A percentile compares a stretch with the other conserved stretches of the same genome.
Conservation (phyloP, 441 rosid species). For the Capsella rubella region DNA sequence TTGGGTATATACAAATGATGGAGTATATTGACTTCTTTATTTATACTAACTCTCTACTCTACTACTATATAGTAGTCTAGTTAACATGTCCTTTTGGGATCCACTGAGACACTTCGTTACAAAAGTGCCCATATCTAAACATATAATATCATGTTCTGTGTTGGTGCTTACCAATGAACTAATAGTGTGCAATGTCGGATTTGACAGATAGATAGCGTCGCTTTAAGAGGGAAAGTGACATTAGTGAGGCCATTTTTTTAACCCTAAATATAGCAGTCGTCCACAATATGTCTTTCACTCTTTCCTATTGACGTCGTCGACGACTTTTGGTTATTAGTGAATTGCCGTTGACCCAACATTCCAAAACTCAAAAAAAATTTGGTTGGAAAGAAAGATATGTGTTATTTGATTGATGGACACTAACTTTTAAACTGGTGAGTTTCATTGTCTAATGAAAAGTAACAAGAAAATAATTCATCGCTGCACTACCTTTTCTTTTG, state of each 20-base stretch:
- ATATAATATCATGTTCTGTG: conserved; percentile 23
- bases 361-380: neutral
- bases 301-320: neutral
- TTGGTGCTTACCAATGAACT: conserved; percentile 31
- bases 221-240: conserved; percentile 30
- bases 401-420: conserved; percentile 2
- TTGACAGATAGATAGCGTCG: conserved; percentile 9
- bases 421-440: conserved; percentile 13
- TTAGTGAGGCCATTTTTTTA: conserved; percentile 10
- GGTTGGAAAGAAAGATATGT: conserved; percentile 8
- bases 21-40: conserved; percentile 19
- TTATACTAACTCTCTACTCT: neutral
- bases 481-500: neutral
- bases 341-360: conserved; percentile 6
- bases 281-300: conserved; percentile 13
- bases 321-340: neutral
- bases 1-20: conserved; percentile 26
- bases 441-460: conserved; percentile 7
- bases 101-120: conserved; percentile 26
- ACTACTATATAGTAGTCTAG: neutral
- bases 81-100: conserved; percentile 14
- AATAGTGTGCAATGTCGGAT: conserved; percentile 29
- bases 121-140: conserved; percentile 13
- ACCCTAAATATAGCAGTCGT: neutral
- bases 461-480: neutral